Percentiles rank a stretch among this genome's conserved stretches.
Conservation (phyloP, 208 protist species). For the Phytomonas francai region DNA sequence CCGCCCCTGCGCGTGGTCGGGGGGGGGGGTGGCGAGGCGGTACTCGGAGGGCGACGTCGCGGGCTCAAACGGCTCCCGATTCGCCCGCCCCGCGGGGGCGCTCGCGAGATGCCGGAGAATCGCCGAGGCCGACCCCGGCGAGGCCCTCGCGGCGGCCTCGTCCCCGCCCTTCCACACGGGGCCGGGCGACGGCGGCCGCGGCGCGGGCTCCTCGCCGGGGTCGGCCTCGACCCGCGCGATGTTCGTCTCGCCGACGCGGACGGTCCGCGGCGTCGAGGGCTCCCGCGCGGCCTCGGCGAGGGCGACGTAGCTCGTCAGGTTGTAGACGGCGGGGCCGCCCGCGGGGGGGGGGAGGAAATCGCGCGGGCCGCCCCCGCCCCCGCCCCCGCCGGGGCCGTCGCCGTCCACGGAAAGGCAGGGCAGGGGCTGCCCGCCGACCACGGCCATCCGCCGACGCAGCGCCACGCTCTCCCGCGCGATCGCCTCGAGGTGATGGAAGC, state of each 20-base stretch:
- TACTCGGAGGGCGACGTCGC: neutral
- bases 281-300: neutral
- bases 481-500: constrained; percentile 16
- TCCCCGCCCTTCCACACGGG: too few relatives aligned
- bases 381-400: neutral
- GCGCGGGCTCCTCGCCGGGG: neutral
- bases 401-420: too few relatives aligned
- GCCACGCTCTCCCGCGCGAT: constrained; percentile 17
- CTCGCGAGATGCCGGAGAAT: neutral
- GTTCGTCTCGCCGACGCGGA: constrained; percentile 4
- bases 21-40: too few relatives aligned
- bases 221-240: neutral
- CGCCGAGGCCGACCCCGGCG: neutral
- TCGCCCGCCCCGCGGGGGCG: too few relatives aligned
- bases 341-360: neutral
- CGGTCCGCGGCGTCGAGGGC: constrained; percentile 13
- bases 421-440: too few relatives aligned
- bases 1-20: neutral
- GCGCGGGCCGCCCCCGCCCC: neutral
- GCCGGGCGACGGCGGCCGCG: constrained; percentile 3
- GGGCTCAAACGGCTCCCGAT: too few relatives aligned
- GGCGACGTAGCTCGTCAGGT: constrained; percentile 31
- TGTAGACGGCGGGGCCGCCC: constrained; percentile 17
- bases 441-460: constrained; percentile 18
- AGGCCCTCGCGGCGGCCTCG: too few relatives aligned